A percentile compares a stretch with the other conserved stretches of the same genome.
Conservation (phyloP, 352 stramenopile species). For the Aphanomyces invadans region DNA sequence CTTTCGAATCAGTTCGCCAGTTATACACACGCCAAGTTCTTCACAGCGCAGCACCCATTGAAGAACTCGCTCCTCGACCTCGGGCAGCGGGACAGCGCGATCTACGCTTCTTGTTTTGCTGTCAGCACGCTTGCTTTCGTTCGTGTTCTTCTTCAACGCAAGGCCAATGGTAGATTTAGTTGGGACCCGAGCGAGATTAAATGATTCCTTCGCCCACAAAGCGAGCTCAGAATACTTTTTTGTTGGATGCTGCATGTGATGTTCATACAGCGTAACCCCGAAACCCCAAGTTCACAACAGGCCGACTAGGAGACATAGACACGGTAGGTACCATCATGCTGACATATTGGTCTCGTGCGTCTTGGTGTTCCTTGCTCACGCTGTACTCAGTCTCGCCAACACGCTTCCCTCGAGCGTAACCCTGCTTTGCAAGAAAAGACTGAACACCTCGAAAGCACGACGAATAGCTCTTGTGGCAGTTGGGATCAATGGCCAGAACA, state of each 20-base stretch:
- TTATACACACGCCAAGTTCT: background rate
- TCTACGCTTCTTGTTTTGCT: background rate
- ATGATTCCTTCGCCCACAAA: background rate
- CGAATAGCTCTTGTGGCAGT: no score
- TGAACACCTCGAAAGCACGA: no score
- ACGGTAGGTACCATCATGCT: no score
- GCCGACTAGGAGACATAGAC: no score
- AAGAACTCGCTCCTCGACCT: background rate
- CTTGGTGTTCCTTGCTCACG: no score
- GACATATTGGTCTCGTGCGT: no score
- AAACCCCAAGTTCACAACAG: no score
- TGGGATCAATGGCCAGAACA: no score
- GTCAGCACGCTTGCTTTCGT: background rate
- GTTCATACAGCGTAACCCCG: no score
- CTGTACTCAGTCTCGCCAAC: no score
- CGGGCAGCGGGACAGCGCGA: background rate
- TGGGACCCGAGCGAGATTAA: background rate
- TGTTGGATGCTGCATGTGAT: background rate
- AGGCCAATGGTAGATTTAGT: background rate
- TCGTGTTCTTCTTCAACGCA: background rate
- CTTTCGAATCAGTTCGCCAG: background rate
- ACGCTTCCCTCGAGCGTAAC: no score
- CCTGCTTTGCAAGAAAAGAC: no score
- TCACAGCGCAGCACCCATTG: background rate
- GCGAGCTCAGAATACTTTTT: background rate